Conservation (phyloP, 768 basidiomycete species). For the Psilocybe cubensis region DNA sequence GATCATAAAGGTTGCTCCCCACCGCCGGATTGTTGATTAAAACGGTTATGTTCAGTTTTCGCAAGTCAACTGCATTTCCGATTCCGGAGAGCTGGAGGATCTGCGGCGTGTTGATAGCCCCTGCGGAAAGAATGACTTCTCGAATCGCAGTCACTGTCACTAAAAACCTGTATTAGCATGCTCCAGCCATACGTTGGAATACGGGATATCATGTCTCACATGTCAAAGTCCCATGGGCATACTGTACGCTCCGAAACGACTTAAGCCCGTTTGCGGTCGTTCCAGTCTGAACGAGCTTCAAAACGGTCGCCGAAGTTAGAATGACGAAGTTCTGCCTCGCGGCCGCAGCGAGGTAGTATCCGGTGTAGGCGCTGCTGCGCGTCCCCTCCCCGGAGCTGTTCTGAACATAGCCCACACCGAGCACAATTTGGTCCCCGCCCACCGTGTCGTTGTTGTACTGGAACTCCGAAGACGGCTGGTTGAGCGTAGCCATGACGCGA, state of each 20-base stretch:
- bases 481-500: constrained; percentile 35
- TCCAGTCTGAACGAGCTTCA: constrained; percentile 11
- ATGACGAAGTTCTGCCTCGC: constrained; percentile 37
- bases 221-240: neutral
- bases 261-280: neutral
- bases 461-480: constrained; percentile 36
- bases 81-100: constrained; percentile 41
- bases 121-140: constrained; percentile 55
- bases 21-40: constrained; percentile 37
- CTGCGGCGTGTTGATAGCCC: constrained; percentile 39
- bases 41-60: constrained; percentile 25
- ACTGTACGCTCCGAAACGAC: neutral
- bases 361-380: constrained; percentile 38
- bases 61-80: constrained; percentile 29
- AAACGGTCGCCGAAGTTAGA: constrained; percentile 33
- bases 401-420: constrained; percentile 39
- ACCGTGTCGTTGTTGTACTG: constrained; percentile 36
- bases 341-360: constrained; percentile 33
- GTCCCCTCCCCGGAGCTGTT: constrained; percentile 31
- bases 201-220: neutral
- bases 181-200: neutral
- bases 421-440: constrained; percentile 27
- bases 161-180: neutral
- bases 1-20: constrained; percentile 41
- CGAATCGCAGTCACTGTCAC: constrained; percentile 40